phyloP scores from a whole-genome alignment of 192 early-diverging fungal species.

The Backusella luteola region DNA sequence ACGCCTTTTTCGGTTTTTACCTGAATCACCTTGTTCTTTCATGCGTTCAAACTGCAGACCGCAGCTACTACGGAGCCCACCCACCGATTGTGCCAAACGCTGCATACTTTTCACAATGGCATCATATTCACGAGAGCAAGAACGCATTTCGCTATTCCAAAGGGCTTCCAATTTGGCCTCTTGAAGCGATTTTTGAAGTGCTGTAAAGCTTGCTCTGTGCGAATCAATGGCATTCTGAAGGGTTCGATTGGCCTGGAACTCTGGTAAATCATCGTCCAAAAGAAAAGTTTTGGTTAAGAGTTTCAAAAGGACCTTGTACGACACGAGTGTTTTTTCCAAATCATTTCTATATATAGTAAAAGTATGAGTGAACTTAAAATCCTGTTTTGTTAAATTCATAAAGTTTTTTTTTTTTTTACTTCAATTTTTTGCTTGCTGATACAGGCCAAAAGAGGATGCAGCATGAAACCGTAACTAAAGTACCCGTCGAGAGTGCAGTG shows the following conservation, averaged over 20 bases:
- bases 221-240: constrained; percentile 58
- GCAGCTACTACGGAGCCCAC: constrained; percentile 67
- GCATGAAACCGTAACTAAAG: constrained; percentile 36
- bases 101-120: constrained; percentile 58
- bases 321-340: constrained; percentile 51
- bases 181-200: constrained; percentile 52
- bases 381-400: not conserved
- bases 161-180: constrained; percentile 55
- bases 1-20: not conserved
- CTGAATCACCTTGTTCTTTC: constrained; percentile 12
- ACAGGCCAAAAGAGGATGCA: constrained; percentile 53
- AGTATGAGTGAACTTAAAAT: not conserved
- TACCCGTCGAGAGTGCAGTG: constrained; percentile 39
- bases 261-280: constrained; percentile 50
- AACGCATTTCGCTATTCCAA: constrained; percentile 46
- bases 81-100: constrained; percentile 64
- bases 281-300: constrained; percentile 66
- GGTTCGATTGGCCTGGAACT: constrained; percentile 47
- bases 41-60: constrained; percentile 62
- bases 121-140: constrained; percentile 40
- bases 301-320: constrained; percentile 58
- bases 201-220: constrained; percentile 59
- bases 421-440: constrained; percentile 50
- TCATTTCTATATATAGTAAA: constrained; percentile 40
- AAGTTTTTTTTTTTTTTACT: constrained; percentile 31